Evolutionary conservation across 495 filamentous ascomycete genomes (phyloP).

Genomic region (Hypoxylon intermedium): DNA sequence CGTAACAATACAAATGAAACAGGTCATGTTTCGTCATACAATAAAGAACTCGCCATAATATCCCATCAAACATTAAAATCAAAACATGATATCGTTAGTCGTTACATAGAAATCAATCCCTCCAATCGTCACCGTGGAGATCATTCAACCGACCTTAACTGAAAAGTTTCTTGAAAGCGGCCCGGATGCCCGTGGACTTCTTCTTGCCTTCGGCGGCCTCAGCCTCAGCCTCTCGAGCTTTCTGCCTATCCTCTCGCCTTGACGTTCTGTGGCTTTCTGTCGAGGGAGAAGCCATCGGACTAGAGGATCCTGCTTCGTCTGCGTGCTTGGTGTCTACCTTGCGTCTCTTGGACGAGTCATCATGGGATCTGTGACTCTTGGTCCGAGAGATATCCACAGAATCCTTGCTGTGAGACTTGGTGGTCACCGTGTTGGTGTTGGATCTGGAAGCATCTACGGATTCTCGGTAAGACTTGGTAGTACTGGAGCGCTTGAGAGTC

Average conservation of each 20-base stretch:
- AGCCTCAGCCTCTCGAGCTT: constrained; percentile 24
- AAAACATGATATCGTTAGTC: constrained; percentile 23
- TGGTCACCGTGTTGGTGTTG: constrained; percentile 33
- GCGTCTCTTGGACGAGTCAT: constrained; percentile 21
- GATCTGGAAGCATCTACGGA: constrained; percentile 2
- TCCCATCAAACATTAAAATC: constrained; percentile 7
- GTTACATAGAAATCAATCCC: neutral
- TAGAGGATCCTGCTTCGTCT: constrained; percentile 13
- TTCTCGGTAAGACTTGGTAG: constrained; percentile 32
- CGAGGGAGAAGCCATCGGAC: constrained; percentile 9
- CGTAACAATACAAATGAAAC: constrained; percentile 18
- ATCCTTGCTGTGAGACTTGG: constrained; percentile 23
- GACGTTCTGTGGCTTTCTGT: constrained; percentile 14
- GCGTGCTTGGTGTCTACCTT: constrained; percentile 19
- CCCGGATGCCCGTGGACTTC: constrained; percentile 18
- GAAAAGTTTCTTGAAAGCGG: constrained; percentile 30
- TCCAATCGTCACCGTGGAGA: neutral
- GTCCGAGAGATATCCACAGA: constrained; percentile 25
- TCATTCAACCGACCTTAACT: neutral
- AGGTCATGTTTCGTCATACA: neutral
- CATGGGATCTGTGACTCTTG: constrained; percentile 29
- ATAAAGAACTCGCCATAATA: neutral
- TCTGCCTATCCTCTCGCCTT: constrained; percentile 30
- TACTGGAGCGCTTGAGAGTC: constrained; percentile 48
- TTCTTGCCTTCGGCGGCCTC: constrained; percentile 23